Evolutionary conservation across 2,329 filamentous ascomycete genomes (phyloP).

Genomic region (Onygena corvina): DNA sequence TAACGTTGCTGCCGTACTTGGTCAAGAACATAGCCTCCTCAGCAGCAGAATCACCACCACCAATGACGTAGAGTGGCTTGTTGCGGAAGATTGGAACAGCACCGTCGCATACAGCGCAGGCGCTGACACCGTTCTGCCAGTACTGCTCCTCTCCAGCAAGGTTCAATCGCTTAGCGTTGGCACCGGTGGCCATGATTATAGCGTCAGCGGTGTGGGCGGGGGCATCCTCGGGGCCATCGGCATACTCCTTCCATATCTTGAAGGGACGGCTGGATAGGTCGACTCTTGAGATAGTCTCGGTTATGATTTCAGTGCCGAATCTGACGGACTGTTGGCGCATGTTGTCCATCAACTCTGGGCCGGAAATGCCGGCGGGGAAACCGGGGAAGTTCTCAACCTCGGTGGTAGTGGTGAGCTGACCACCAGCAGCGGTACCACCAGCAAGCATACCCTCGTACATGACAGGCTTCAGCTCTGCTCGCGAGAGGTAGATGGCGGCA

Average conservation of each 20-base stretch:
- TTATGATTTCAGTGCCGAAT: constrained; percentile 86
- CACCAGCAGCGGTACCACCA: constrained; percentile 88
- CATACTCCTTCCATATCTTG: constrained; percentile 86
- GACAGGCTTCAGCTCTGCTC: constrained; percentile 87
- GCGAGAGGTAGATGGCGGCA: constrained; percentile 87
- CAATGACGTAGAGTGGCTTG: constrained; percentile 90
- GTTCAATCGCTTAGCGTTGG: constrained; percentile 72
- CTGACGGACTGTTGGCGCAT: constrained; percentile 86
- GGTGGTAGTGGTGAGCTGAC: constrained; percentile 94
- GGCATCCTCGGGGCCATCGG: constrained; percentile 55
- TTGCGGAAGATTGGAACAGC: constrained; percentile 95
- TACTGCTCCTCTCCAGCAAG: constrained; percentile 84
- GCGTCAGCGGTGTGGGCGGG: constrained; percentile 75
- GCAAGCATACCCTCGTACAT: constrained; percentile 97
- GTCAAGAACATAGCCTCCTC: constrained; percentile 96
- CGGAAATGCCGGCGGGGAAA: constrained; percentile 81
- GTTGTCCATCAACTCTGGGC: constrained; percentile 80
- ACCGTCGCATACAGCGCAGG: constrained; percentile 94
- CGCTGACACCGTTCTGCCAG: constrained; percentile 95
- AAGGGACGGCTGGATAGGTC: constrained; percentile 78
- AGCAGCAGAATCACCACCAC: constrained; percentile 89
- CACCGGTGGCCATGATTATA: constrained; percentile 88
- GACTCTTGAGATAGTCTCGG: constrained; percentile 80
- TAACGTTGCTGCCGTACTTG: constrained; percentile 93
- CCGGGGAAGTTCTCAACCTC: constrained; percentile 98